These are phyloP conservation scores for Chlamydomonas incerta DNA, from an alignment of 139 green algal species.

Conservation along the genomic window DNA sequence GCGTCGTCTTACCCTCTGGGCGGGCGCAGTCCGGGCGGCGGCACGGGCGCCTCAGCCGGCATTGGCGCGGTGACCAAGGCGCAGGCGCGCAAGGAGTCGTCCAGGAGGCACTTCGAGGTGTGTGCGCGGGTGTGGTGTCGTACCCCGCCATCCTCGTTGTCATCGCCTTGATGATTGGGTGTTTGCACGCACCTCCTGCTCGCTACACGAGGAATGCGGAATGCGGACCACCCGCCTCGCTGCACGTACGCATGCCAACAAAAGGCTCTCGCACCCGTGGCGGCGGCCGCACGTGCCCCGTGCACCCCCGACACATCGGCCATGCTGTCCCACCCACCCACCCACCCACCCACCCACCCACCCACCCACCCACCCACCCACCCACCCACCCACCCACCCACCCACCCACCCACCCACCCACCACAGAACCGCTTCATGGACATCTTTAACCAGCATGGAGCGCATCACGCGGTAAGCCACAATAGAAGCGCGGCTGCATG, in stretches of 20 bases:
- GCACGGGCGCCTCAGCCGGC: neutral
- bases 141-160: too few species aligned
- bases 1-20: neutral
- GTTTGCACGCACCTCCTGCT: too few species aligned
- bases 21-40: neutral
- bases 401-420: too few species aligned
- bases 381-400: too few species aligned
- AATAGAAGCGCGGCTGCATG: too few species aligned
- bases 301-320: neutral
- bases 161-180: too few species aligned
- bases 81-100: conserved; percentile 30
- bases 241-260: neutral
- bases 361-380: too few species aligned
- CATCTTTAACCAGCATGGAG: conserved; percentile 9
- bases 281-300: neutral
- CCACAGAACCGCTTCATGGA: conserved; percentile 45
- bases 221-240: too few species aligned
- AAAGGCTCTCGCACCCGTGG: too few species aligned
- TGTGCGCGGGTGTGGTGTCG: neutral
- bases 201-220: too few species aligned
- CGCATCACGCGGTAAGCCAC: neutral
- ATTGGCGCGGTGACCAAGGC: neutral
- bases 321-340: neutral
- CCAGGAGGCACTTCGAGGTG: conserved; percentile 31
- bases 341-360: neutral